phyloP scores from a whole-genome alignment of 2,329 filamentous ascomycete species.

The Pseudocercospora fijiensis region DNA sequence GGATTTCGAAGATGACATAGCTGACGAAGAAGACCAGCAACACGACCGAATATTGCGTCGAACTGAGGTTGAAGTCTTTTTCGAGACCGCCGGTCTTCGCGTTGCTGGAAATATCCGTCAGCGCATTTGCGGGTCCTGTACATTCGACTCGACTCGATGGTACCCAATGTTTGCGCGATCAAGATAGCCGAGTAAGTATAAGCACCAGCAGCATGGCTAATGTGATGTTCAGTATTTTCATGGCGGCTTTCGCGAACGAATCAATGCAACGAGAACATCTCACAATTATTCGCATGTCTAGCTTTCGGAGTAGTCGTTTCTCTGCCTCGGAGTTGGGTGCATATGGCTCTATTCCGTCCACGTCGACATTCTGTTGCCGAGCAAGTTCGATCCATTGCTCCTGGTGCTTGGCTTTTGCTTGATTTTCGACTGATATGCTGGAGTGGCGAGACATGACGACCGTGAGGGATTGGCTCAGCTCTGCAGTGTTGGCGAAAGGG shows the following conservation, averaged over 20 bases:
- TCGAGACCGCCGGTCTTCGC: conserved; percentile 55
- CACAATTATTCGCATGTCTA: conserved; percentile 53
- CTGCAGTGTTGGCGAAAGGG: background rate
- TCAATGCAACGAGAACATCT: background rate
- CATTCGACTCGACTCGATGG: conserved; percentile 53
- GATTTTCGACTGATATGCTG: background rate
- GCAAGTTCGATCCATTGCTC: conserved; percentile 9
- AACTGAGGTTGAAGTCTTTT: conserved; percentile 55
- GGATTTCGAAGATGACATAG: conserved; percentile 62
- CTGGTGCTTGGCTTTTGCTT: conserved; percentile 3
- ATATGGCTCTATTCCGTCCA: background rate
- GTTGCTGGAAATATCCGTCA: conserved; percentile 38
- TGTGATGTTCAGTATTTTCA: background rate
- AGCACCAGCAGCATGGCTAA: conserved; percentile 62
- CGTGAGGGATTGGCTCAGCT: background rate
- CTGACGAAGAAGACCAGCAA: conserved; percentile 53
- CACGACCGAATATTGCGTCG: conserved; percentile 8
- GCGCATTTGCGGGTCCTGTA: background rate
- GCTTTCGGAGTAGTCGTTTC: conserved; percentile 60
- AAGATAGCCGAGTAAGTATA: conserved; percentile 74
- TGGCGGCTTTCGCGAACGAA: too few species aligned
- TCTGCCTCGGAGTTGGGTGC: conserved; percentile 11
- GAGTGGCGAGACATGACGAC: conserved; percentile 6
- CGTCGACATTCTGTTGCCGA: background rate
- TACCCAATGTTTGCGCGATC: conserved; percentile 53